Percentiles rank a stretch among this genome's conserved stretches.
phyloP scores from a whole-genome alignment of 2,329 filamentous ascomycete species.

The Achaetomium macrosporum region DNA sequence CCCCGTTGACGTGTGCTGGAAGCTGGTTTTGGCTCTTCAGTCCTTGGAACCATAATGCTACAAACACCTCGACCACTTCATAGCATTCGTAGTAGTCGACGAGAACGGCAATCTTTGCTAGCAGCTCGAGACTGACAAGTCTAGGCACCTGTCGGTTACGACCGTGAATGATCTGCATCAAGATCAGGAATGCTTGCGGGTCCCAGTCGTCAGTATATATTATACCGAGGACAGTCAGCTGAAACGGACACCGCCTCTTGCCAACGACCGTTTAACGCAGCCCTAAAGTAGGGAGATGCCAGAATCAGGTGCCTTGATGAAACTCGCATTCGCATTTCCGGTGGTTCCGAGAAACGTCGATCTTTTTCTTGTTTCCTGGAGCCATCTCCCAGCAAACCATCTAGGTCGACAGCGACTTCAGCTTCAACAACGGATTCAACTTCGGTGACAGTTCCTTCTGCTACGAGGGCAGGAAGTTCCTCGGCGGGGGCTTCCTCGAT shows the following conservation, averaged over 20 bases:
- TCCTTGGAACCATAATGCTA: neutral
- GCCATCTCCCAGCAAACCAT: neutral
- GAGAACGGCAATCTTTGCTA: constrained; percentile 4
- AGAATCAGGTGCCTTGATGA: neutral
- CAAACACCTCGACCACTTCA: neutral
- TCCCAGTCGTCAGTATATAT: neutral
- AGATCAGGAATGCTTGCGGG: neutral
- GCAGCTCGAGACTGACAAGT: constrained; percentile 3
- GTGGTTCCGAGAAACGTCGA: neutral
- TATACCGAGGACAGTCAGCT: neutral
- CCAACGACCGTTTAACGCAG: neutral
- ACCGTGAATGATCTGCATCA: constrained; percentile 2
- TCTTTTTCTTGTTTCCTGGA: neutral
- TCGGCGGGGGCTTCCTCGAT: no score
- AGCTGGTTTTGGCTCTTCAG: neutral
- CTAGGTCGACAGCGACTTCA: neutral
- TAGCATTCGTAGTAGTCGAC: constrained; percentile 4
- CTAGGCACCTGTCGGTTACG: constrained; percentile 1
- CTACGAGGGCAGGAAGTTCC: no score
- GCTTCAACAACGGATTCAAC: neutral
- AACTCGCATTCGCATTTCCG: neutral
- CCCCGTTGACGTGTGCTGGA: neutral
- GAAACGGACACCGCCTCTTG: neutral
- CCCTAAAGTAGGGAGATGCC: neutral
- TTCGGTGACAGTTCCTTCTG: no score